Evolutionary conservation across 495 filamentous ascomycete species (phyloP), one percentile per base, ranked within the genome.

Genomic region (Xylaria acuta): DNA sequence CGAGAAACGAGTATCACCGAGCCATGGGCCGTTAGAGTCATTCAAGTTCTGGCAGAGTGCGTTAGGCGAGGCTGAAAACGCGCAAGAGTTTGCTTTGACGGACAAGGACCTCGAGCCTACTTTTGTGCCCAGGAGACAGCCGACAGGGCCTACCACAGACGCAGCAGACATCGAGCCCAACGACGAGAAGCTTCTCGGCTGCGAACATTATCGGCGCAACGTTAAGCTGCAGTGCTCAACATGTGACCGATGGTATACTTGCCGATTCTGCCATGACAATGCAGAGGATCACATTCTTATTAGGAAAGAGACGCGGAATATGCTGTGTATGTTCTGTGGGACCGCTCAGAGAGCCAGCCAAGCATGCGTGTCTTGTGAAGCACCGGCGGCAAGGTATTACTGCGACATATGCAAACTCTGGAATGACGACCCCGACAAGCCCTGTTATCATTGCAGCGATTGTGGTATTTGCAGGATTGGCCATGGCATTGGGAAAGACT

Each of bases 271-370:
- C 79, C 96, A 99, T 79, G 95, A 99, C 75, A 90, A 89, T 54
- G 87, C 86, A 30, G 93, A 98, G 79, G 91, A 94, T 76, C 96
- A 99, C 82, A 85, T 82, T 75, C 85, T 99, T 68, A 88, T 92
- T 76, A 90, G 96, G 58, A 89, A 88, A 63, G 91, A 92, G 72
- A 98, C 95, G 34, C 91, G 92, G 81, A 91, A 98, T 79, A 99
- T 99, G 96, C 86, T 98, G 27, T 99, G 96, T 83, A 99, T 99
- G 96, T 86, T 95, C 38, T 99, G 96, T 82, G 91, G 91, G 14
- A 90, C 90, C 75, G 90, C 96, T 14, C 96, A 99, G 76, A 88
- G 89, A 62, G 97, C 94, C 18, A 88, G 88, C 40, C 92, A 96
- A 71, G 85, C 88, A 51, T 99, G 96, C 80, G 81, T 84, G 49